These are phyloP conservation scores for Taiwanofungus camphoratus DNA, from an alignment of 1,284 basidiomycete species.

Conservation along the genomic window DNA sequence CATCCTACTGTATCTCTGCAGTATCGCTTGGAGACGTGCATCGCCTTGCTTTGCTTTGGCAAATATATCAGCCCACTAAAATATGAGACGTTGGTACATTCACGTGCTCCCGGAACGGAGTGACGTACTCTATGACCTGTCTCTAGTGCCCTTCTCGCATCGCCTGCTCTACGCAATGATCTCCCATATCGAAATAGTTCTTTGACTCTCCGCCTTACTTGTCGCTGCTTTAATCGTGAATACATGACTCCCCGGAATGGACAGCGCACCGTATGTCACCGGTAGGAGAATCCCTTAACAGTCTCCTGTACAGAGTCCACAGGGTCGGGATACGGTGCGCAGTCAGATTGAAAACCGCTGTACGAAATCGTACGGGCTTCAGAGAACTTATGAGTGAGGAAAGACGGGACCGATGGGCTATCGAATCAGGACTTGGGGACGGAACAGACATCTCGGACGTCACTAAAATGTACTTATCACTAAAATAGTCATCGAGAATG, in stretches of 20 bases:
- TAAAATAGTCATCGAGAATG: neutral
- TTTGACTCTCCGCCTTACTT: constrained; percentile 55
- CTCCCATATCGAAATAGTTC: constrained; percentile 49
- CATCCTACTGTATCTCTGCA: constrained; percentile 51
- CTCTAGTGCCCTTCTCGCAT: constrained; percentile 34
- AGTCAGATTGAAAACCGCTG: constrained; percentile 65
- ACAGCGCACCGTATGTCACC: constrained; percentile 42
- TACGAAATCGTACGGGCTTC: constrained; percentile 49
- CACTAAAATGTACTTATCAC: neutral
- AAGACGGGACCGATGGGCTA: constrained; percentile 47
- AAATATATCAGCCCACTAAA: constrained; percentile 62
- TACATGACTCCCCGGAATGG: neutral
- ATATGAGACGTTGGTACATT: neutral
- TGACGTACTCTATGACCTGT: constrained; percentile 48
- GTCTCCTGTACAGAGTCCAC: constrained; percentile 67
- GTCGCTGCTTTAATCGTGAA: constrained; percentile 2
- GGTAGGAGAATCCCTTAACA: constrained; percentile 51
- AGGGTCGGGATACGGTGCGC: constrained; percentile 74
- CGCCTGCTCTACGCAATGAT: constrained; percentile 28
- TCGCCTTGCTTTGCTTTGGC: constrained; percentile 48
- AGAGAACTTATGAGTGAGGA: constrained; percentile 50
- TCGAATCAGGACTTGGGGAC: constrained; percentile 26
- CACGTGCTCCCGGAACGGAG: constrained; percentile 1
- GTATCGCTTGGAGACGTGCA: constrained; percentile 35
- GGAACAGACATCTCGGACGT: constrained; percentile 9